Base-by-base conservation (phyloP, 2,329 filamentous ascomycete species). In the Fusarium nurragi region DNA sequence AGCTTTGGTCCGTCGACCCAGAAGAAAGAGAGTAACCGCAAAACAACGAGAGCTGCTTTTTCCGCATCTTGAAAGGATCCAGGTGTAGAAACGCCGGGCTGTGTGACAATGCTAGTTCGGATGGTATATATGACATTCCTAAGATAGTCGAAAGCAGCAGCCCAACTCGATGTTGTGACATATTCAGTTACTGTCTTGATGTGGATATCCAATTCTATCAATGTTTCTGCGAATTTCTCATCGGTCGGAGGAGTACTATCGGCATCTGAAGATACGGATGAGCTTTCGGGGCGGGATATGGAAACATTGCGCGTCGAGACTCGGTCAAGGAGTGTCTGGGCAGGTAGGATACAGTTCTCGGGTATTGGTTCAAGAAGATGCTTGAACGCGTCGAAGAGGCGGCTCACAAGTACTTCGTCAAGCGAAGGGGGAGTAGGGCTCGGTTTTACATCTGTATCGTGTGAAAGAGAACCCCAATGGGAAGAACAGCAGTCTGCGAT, bases 1-100 rank as follows among this genome's bases (percentile, higher is more conserved):
- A 91, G 79, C 75, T 88, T 90, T 41, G 82, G 79, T 37, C 80
- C 81, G 69, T 90, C 87, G 19, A 89, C 84, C 86, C 87, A 90
- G 66, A 88, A 85, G 70, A 84, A 88, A 16, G 86, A 84, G 23
- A 90, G 77, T 30, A 89, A 79, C 34, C 86, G 82, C 44, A 90
- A 75, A 12, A 85, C 79, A 18, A 86, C 80, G 13, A 89, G 77
- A 3, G 84, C 80, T 22, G 76, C 69, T 58, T 77, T 79, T 61
- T 88, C 86, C n/a, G 84, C 81, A 50, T 87, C 83, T 13, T 78
- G 70, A 2, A 74, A 67, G 21, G 76, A 78, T 37, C 79, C 78
- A 7, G 73, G 63, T 4, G 65, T 54, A 26, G 78, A 74, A 9
- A 77, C 58, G 12, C 74, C 74, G 21, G 76, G 73, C 48, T 83